Percentiles rank a stretch among this genome's conserved stretches.
These are phyloP conservation scores for Nicotiana undulata DNA, from an alignment of 257 asterid genomes.

Conservation along the genomic window DNA sequence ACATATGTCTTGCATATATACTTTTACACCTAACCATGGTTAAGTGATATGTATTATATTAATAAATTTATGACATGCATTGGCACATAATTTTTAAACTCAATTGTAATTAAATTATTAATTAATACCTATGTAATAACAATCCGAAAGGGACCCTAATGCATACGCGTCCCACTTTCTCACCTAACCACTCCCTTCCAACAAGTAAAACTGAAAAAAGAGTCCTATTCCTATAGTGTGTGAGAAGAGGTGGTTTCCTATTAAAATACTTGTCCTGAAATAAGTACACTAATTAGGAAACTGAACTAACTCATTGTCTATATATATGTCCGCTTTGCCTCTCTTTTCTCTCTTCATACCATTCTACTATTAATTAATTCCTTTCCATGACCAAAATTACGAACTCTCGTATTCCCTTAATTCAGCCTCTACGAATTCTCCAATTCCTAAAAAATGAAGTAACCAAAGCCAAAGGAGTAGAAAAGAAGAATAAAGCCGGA, in stretches of 20 bases:
- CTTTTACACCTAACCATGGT: too few relatives aligned
- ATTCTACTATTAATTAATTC: constrained; percentile 8
- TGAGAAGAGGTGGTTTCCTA: not conserved
- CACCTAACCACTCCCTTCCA: too few relatives aligned
- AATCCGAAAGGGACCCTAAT: too few relatives aligned
- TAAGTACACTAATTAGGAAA: not conserved
- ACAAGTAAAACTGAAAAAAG: too few relatives aligned
- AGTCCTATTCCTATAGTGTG: not conserved
- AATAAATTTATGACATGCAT: too few relatives aligned
- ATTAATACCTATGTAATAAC: too few relatives aligned
- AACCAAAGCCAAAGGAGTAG: constrained; percentile 7
- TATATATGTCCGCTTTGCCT: constrained; percentile 38
- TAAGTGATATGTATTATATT: too few relatives aligned
- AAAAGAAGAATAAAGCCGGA: constrained; percentile 27
- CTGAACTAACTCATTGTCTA: constrained; percentile 11
- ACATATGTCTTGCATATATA: too few relatives aligned
- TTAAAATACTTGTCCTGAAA: not conserved
- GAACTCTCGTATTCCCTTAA: not conserved
- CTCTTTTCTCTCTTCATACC: constrained; percentile 42
- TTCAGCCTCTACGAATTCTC: not conserved
- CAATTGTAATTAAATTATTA: too few relatives aligned
- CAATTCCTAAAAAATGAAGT: constrained; percentile 21
- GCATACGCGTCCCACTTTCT: too few relatives aligned
- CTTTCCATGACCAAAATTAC: not conserved
- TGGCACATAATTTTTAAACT: too few relatives aligned